Percentiles rank a stretch among this genome's conserved stretches.
These are phyloP conservation scores for button mushroom (Agaricus bisporus) DNA, from an alignment of 768 basidiomycete genomes.

Conservation along the genomic window DNA sequence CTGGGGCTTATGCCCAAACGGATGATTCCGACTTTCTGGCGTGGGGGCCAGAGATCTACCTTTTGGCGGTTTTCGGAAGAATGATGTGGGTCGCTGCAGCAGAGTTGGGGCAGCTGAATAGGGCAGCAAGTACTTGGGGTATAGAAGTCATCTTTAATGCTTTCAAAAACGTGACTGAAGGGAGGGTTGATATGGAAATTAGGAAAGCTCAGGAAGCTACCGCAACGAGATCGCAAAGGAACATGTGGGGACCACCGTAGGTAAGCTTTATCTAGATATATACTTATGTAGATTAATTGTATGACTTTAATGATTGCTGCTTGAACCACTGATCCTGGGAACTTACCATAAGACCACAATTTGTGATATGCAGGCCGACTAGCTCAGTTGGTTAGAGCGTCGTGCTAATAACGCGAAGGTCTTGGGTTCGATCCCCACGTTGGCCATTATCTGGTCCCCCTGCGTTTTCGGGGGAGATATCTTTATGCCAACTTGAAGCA, in stretches of 20 bases:
- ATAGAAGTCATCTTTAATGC: background rate
- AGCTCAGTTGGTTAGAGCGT: slow-evolving; percentile 95
- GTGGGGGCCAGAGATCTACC: slow-evolving; percentile 3
- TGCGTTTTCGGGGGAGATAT: background rate
- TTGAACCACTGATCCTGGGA: background rate
- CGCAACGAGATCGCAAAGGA: background rate
- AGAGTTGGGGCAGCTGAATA: background rate
- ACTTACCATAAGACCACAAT: background rate
- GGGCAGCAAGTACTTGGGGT: background rate
- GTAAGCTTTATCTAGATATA: background rate
- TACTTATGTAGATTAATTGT: no score
- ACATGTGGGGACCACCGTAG: background rate
- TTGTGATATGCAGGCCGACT: slow-evolving; percentile 49
- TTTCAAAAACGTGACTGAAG: background rate
- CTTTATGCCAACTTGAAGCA: no score
- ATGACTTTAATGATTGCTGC: no score
- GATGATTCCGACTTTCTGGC: background rate
- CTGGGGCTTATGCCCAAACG: background rate
- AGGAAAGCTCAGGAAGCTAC: background rate
- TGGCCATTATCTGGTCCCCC: slow-evolving; percentile 36
- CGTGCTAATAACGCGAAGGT: slow-evolving; percentile 83
- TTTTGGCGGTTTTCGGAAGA: background rate
- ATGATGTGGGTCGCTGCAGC: background rate
- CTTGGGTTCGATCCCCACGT: slow-evolving; percentile 79
- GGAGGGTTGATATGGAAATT: background rate